A percentile compares a stretch with the other conserved stretches of the same genome.
These are phyloP conservation scores for Mycena floridula DNA, from an alignment of 768 basidiomycete genomes.

Conservation along the genomic window DNA sequence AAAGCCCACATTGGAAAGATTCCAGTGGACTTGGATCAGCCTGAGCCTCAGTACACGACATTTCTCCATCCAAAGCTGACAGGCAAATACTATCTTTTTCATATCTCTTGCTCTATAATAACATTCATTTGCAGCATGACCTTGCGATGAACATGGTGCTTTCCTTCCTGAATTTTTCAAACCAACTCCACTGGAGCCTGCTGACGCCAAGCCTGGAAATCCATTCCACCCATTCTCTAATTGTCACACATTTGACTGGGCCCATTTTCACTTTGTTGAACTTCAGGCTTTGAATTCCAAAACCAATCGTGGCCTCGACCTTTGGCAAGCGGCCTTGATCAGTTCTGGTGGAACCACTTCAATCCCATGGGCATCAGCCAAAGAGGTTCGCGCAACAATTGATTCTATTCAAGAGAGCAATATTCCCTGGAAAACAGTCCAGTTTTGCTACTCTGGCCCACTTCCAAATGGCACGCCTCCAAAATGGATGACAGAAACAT, in stretches of 20 bases:
- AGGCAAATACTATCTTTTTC: not conserved
- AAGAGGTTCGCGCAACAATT: slow-evolving; percentile 13
- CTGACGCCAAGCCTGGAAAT: not conserved
- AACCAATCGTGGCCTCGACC: slow-evolving; percentile 9
- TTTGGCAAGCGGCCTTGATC: slow-evolving; percentile 8
- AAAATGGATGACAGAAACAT: slow-evolving; percentile 10
- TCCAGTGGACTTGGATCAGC: too few species aligned
- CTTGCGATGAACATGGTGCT: slow-evolving; percentile 7
- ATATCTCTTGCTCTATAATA: not conserved
- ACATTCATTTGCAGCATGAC: not conserved
- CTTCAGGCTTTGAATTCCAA: slow-evolving; percentile 7
- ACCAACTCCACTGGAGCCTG: not conserved
- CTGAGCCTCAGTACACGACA: too few species aligned
- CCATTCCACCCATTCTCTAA: slow-evolving; percentile 9
- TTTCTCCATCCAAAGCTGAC: not conserved
- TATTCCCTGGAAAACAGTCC: slow-evolving; percentile 12
- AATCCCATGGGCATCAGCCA: slow-evolving; percentile 2
- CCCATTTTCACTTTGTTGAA: slow-evolving; percentile 11
- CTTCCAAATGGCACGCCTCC: slow-evolving; percentile 4
- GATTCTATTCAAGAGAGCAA: slow-evolving; percentile 14
- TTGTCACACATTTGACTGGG: slow-evolving; percentile 9
- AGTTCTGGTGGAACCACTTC: not conserved
- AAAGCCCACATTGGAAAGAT: too few species aligned
- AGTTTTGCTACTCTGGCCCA: slow-evolving; percentile 7
- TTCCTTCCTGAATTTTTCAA: not conserved